Percentiles rank a stretch among this genome's conserved stretches.
Evolutionary conservation across 345 rosid species (phyloP).

Genomic region (Eucalyptus melliodora): DNA sequence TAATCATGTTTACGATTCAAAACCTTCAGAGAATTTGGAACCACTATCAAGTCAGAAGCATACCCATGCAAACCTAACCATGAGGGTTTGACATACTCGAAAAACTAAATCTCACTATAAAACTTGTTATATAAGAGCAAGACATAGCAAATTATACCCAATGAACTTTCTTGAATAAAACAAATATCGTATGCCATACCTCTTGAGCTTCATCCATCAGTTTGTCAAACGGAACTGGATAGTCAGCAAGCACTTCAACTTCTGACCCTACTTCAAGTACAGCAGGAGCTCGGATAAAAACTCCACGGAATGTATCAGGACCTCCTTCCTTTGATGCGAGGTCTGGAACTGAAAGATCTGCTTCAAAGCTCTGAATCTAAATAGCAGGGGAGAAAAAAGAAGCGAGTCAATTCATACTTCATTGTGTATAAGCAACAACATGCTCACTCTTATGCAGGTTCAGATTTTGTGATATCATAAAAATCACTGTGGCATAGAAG

Average conservation of each 20-base stretch:
- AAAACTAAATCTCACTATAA: not conserved
- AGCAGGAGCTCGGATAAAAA: conserved; percentile 97
- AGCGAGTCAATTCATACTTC: not conserved
- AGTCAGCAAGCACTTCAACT: conserved; percentile 82
- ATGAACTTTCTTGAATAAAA: not conserved
- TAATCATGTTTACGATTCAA: not conserved
- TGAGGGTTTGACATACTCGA: not conserved
- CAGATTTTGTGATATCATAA: not conserved
- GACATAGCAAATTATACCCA: not conserved
- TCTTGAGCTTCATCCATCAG: conserved; percentile 67
- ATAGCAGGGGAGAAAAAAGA: not conserved
- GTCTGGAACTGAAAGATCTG: conserved; percentile 60
- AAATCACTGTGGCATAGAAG: not conserved
- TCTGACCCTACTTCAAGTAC: conserved; percentile 69
- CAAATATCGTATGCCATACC: conserved; percentile 17
- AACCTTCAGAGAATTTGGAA: not conserved
- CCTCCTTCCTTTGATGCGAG: conserved; percentile 84
- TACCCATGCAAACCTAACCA: not conserved
- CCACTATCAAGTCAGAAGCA: not conserved
- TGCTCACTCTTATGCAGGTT: not conserved
- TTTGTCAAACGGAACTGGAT: conserved; percentile 50
- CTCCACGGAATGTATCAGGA: conserved; percentile 71
- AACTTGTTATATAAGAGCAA: not conserved
- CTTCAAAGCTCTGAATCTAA: conserved; percentile 95
- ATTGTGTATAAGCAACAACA: not conserved